Conservation (phyloP, 257 asterid genomes). For the Coffea eugenioides region DNA sequence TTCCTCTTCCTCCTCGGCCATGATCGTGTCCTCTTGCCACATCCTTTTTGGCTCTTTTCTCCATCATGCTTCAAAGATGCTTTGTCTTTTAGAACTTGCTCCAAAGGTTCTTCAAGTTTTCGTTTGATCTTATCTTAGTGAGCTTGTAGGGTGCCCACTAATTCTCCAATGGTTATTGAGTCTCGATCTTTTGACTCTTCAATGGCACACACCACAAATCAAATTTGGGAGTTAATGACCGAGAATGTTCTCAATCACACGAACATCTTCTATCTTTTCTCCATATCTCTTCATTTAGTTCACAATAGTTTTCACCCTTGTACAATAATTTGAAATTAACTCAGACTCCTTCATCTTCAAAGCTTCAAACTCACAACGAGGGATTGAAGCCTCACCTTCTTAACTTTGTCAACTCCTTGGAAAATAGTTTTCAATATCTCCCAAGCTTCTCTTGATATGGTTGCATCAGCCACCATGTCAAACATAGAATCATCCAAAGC, state of each 20-base stretch:
- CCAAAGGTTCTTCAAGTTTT: not conserved
- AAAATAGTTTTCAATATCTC: not conserved
- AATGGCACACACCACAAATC: not conserved
- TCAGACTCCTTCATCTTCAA: not conserved
- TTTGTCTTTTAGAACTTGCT: not conserved
- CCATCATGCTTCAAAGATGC: too few relatives aligned
- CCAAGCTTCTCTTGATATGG: not conserved
- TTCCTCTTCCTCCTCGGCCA: not conserved
- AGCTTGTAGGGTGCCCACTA: not conserved
- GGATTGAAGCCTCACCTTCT: not conserved
- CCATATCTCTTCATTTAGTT: not conserved
- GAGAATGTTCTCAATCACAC: not conserved
- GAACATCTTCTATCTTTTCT: not conserved
- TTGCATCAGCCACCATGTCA: not conserved
- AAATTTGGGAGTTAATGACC: not conserved
- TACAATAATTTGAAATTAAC: not conserved
- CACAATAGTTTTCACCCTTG: not conserved
- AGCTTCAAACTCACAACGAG: slow-evolving; percentile 1
- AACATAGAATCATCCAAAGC: not conserved
- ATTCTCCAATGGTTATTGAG: not conserved
- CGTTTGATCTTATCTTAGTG: not conserved
- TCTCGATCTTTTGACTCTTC: not conserved
- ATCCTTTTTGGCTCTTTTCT: too few relatives aligned
- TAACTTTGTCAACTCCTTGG: slow-evolving; percentile 1
- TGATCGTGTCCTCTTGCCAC: not conserved